These are phyloP conservation scores for Stemphylium beticola DNA, from an alignment of 2,329 filamentous ascomycete genomes.

Conservation along the genomic window DNA sequence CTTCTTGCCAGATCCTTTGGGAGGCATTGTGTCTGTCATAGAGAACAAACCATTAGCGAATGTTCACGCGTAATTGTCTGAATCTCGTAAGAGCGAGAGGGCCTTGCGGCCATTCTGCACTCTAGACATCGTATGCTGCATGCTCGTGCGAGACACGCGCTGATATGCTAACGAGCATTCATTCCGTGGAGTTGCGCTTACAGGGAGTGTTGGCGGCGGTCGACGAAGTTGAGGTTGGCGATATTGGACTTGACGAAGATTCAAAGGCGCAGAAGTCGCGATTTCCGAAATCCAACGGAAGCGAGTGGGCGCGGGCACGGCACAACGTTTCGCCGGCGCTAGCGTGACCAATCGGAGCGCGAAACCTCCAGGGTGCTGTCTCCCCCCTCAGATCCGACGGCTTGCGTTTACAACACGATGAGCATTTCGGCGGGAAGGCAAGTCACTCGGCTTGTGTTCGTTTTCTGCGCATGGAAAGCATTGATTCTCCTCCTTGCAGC, in stretches of 20 bases:
- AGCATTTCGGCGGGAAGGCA: slow-evolving; percentile 1
- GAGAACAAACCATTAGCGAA: slow-evolving; percentile 98
- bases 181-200: slow-evolving; percentile 44
- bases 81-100: slow-evolving; percentile 48
- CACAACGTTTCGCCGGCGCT: slow-evolving; percentile 22
- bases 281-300: slow-evolving; percentile 26
- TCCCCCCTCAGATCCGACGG: slow-evolving; percentile 1
- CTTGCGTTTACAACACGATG: background rate
- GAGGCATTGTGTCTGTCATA: slow-evolving; percentile 80
- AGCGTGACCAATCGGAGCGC: slow-evolving; percentile 22
- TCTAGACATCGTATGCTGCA: slow-evolving; percentile 49
- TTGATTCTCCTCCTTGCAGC: slow-evolving; percentile 68
- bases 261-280: slow-evolving; percentile 21
- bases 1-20: slow-evolving; percentile 95
- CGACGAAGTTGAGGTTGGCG: slow-evolving; percentile 42
- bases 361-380: background rate
- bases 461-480: slow-evolving; percentile 70
- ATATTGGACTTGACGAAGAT: slow-evolving; percentile 25
- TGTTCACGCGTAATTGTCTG: slow-evolving; percentile 65
- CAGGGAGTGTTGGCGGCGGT: slow-evolving; percentile 45
- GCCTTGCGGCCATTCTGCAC: slow-evolving; percentile 46
- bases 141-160: slow-evolving; percentile 40
- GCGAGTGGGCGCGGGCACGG: slow-evolving; percentile 22
- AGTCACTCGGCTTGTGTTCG: slow-evolving; percentile 17
- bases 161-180: slow-evolving; percentile 41